Evolutionary conservation across 306 rosid genomes (phyloP), one percentile per base, ranked within the genome.

Genomic region (Cicer cuneatum): DNA sequence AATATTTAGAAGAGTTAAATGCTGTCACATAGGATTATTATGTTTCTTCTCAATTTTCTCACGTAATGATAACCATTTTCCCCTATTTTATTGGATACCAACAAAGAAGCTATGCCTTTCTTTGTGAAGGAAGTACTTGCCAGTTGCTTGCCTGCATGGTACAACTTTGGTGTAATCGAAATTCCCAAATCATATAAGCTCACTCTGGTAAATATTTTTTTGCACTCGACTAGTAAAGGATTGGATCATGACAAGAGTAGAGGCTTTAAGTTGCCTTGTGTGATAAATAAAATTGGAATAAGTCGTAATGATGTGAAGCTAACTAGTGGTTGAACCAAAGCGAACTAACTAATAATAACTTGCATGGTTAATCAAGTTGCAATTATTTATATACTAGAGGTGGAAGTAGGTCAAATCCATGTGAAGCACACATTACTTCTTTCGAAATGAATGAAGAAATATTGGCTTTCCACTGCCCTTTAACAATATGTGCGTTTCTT

Each of bases 401-500:
- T 29, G 35, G 35, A 29, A 29, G 4, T 29, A 29, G 35, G 35
- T 29, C 33, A 29, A 29, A 5, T 29, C 35, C 35, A 29, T 1
- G 0, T 29, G 35, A 29, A 29, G 35, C 35, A 29, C 35, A 29
- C 5, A 5, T 29, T 29, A 29, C 35, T 29, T 29, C 35, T 29
- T 29, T 29, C 5, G 35, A 3, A 29, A 29, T 29, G 35, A 29
- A 29, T 48, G 54, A 48, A 48, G 54, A n/a, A 48, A 48, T 48
- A 48, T 48, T 46, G 9, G 24, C 8, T 56, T 24, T 5, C 14
- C 89, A 61, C 70, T 75, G 59, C 71, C 76, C 71, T 54, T 49
- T 19, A 82, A 83, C 75, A 80, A 78, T 29, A 37, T 35, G 78
- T 82, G 85, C 19, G 88, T 90, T 79, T 85, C 89, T 56, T 80